These are phyloP conservation scores for Verticillium nonalfalfae DNA, from an alignment of 2,329 filamentous ascomycete species.

Conservation along the genomic window DNA sequence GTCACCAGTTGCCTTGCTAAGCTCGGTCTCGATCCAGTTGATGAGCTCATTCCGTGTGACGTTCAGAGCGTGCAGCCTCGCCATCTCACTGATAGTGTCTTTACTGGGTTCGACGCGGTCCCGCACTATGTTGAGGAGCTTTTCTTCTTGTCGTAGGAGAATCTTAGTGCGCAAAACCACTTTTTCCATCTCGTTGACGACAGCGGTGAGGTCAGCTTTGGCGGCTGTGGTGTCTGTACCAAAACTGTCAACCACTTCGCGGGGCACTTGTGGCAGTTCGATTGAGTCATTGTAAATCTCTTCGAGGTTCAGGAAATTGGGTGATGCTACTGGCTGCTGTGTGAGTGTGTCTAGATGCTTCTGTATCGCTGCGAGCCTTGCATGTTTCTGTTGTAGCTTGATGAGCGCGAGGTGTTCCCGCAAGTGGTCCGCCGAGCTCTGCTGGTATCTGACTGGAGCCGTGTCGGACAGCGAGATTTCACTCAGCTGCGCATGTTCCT, in stretches of 20 bases:
- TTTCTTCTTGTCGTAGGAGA: constrained; percentile 49
- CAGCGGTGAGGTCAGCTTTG: constrained; percentile 35
- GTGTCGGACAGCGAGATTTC: constrained; percentile 6
- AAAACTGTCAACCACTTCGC: constrained; percentile 43
- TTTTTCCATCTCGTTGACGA: constrained; percentile 49
- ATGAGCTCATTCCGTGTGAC: constrained; percentile 55
- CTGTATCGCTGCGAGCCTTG: constrained; percentile 42
- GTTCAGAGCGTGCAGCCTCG: constrained; percentile 47
- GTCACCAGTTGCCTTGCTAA: constrained; percentile 42
- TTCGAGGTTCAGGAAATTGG: constrained; percentile 42
- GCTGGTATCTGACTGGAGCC: constrained; percentile 13
- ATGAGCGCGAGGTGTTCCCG: constrained; percentile 45
- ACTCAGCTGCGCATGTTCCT: constrained; percentile 35
- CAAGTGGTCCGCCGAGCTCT: constrained; percentile 21
- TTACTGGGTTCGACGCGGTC: constrained; percentile 1
- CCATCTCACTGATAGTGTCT: constrained; percentile 28
- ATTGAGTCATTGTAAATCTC: constrained; percentile 37
- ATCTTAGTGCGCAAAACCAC: constrained; percentile 53
- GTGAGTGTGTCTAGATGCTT: constrained; percentile 42
- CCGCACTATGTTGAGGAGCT: constrained; percentile 37
- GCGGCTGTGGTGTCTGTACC: constrained; percentile 30
- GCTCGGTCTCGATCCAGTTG: constrained; percentile 57
- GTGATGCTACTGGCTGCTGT: constrained; percentile 44
- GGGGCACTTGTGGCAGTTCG: constrained; percentile 43
- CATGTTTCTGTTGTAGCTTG: constrained; percentile 44